Evolutionary conservation across 2,329 filamentous ascomycete genomes (phyloP).

Genomic region (Botrytis galanthina): DNA sequence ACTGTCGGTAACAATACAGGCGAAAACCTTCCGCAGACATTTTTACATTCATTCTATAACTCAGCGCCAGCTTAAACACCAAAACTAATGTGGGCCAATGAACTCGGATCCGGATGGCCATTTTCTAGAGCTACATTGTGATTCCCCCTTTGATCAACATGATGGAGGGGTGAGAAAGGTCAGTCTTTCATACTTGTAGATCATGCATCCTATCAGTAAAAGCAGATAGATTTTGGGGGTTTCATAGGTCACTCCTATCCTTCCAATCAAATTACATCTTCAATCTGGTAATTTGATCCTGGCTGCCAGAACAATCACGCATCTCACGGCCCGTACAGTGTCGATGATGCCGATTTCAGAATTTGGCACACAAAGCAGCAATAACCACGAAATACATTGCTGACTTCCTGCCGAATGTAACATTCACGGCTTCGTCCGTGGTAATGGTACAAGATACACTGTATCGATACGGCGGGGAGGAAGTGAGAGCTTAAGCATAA

Average conservation of each 20-base stretch:
- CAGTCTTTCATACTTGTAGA: neutral
- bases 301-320: neutral
- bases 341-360: neutral
- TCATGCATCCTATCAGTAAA: neutral
- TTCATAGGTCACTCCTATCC: neutral
- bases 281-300: neutral
- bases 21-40: neutral
- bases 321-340: neutral
- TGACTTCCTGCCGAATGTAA: neutral
- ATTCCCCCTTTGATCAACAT: neutral
- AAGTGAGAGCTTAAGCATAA: neutral
- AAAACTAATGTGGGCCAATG: neutral
- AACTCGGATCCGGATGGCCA: neutral
- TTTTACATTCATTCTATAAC: neutral
- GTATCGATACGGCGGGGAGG: constrained; percentile 7
- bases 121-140: neutral
- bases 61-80: constrained; percentile 1
- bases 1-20: constrained; percentile 12
- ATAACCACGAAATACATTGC: neutral
- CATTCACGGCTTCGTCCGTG: neutral
- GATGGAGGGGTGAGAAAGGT: neutral
- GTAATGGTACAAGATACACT: neutral
- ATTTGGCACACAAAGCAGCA: neutral
- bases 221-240: neutral
- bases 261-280: neutral